phyloP scores from a whole-genome alignment of 108 stramenopile genomes.

The Nitzschia sp. region DNA sequence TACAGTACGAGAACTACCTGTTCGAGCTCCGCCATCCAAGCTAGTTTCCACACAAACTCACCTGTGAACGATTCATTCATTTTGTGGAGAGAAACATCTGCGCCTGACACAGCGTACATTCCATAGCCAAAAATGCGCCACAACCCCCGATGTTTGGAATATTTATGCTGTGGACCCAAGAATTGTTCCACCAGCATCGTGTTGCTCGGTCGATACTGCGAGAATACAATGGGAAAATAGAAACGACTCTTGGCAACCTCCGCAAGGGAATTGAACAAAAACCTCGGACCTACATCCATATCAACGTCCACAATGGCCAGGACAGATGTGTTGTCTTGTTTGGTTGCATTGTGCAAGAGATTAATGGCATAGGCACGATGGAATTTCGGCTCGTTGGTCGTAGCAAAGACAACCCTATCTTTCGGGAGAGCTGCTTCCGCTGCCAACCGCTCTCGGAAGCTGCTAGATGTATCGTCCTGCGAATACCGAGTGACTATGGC shows the following conservation, averaged over 20 bases:
- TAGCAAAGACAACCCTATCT: constrained; percentile 1
- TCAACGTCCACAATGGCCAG: constrained; percentile 9
- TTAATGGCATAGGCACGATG: constrained; percentile 8
- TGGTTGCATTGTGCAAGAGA: background rate
- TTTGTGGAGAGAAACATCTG: constrained; percentile 10
- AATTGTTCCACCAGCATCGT: constrained; percentile 2
- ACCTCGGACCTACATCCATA: constrained; percentile 7
- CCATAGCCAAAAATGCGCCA: constrained; percentile 31
- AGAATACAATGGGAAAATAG: constrained; percentile 18
- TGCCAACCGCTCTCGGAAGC: background rate
- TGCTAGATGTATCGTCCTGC: background rate
- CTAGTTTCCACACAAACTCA: too few species aligned
- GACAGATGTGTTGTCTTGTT: background rate
- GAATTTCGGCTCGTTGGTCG: background rate
- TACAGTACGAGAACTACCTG: too few species aligned
- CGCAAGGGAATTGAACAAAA: background rate
- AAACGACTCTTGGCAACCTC: background rate
- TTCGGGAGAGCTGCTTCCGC: background rate
- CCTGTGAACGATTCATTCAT: constrained; percentile 26
- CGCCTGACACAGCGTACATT: constrained; percentile 28
- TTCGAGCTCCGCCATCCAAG: too few species aligned
- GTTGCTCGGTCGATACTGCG: background rate
- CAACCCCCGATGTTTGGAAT: constrained; percentile 6
- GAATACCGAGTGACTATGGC: constrained; percentile 1
- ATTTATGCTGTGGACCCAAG: background rate